These are phyloP conservation scores for Wickerhamiella sorbophila DNA, from an alignment of 805 yeast species.

Conservation along the genomic window DNA sequence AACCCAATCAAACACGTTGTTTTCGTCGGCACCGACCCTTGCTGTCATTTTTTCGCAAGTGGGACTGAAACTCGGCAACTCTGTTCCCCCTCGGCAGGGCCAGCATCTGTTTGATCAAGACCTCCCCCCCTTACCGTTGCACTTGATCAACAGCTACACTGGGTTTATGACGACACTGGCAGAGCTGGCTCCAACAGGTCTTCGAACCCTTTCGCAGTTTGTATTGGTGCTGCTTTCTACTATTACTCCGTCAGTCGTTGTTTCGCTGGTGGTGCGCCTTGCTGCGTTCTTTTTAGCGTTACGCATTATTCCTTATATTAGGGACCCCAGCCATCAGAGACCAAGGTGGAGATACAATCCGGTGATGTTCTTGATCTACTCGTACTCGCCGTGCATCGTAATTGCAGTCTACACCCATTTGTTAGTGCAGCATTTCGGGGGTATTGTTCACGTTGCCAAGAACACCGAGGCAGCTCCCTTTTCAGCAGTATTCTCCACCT, in stretches of 20 bases:
- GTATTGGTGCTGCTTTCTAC: conserved; percentile 40
- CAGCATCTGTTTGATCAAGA: conserved; percentile 2
- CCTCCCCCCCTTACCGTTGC: conserved; percentile 26
- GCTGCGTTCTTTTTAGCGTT: conserved; percentile 82
- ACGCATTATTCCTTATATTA: conserved; percentile 71
- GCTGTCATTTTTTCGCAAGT: not conserved
- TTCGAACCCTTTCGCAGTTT: conserved; percentile 30
- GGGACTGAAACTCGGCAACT: not conserved
- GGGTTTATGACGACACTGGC: conserved; percentile 26
- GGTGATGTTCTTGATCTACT: conserved; percentile 39
- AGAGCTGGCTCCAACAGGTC: conserved; percentile 27
- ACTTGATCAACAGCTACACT: conserved; percentile 26
- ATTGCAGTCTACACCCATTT: conserved; percentile 92
- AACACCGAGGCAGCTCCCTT: conserved; percentile 8
- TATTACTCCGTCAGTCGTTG: conserved; percentile 63
- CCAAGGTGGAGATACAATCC: conserved; percentile 11
- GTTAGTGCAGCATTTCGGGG: conserved; percentile 56
- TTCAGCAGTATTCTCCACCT: conserved; percentile 7
- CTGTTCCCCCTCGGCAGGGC: conserved; percentile 1
- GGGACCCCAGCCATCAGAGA: conserved; percentile 13
- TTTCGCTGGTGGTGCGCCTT: conserved; percentile 73
- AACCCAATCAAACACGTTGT: not conserved
- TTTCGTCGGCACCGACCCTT: not conserved
- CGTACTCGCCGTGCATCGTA: conserved; percentile 85
- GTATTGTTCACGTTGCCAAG: conserved; percentile 14